Evolutionary conservation across 148 eudicot genomes (phyloP), one percentile per base, ranked within the genome.

Genomic region (Euryodendron excelsum): DNA sequence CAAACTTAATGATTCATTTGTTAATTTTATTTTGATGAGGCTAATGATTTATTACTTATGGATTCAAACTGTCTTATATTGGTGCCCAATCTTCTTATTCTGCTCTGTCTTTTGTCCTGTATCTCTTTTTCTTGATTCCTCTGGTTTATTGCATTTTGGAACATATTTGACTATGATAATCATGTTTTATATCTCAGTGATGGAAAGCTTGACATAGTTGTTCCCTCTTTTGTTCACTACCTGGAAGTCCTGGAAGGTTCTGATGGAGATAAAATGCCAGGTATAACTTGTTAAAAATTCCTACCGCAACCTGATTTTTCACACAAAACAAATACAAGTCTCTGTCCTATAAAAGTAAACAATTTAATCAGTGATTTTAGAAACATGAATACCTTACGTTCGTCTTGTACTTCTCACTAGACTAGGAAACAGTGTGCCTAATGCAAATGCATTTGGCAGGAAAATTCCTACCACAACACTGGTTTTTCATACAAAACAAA

Each of bases 221-320:
- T 96, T 85, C 98, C 99, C 60, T 92, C 99, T 33, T 96, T 93
- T 89, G 97, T 93, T 76, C 99, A 96, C 86, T 96, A 93, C 86
- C 81, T 96, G 73, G 99, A 96, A 82, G 99, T 93, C 23, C 82
- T 96, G 65, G 99, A 96, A 92, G 99, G 98, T 60, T 89, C 98
- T 60, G 99, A 96, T 83, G 99, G 99, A 58, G 98, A 96, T 84
- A 96, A 96, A 86, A 79, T 93, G 91, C 91, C 99, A 88, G 98
- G 99, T 96, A 77, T 7, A 69, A 55, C 28, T 73, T 41, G 13
- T 31, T 60, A 55, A 20, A n/a, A n/a, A n/a, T n/a, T n/a, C n/a
- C n/a, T n/a, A n/a, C n/a, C n/a, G n/a, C n/a, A n/a, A n/a, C n/a
- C n/a, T n/a, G n/a, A n/a, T n/a, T n/a, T n/a, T n/a, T n/a, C n/a